Base-by-base conservation (phyloP, 1,284 basidiomycete genomes). In the Cerrena zonata region DNA sequence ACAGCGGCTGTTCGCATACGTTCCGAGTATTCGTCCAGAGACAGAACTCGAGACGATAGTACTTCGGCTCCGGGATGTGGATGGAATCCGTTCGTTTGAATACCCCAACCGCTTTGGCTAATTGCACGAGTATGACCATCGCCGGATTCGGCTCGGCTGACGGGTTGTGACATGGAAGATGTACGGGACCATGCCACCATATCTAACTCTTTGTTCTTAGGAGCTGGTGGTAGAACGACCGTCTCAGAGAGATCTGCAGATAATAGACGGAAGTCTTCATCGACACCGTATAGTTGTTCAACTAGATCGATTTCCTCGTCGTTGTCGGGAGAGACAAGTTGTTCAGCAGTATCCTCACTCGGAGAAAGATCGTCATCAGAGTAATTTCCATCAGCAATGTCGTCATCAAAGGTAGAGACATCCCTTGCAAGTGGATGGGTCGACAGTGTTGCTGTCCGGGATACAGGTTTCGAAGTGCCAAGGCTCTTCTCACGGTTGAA, bases 1-100 rank as follows among this genome's bases (percentile, higher is more conserved):
- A 99, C 87, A 2, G 96, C 95, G 1, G 95, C 95, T 10, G 94
- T 98, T 13, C 92, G 85, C 95, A 99, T 99, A 40, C 95, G 83
- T 61, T 97, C 91, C 0, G 95, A 95, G 65, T 99, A 99, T 60
- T 99, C 95, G 62, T 99, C 94, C 25, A 99, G 73, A 1, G 86
- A 86, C 2, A 76, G 55, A n/a, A 63, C 56, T 23, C 58, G 61
- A 51, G 24, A 48, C 50, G 25, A 52, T 47, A 40, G 50, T 49
- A 2, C 48, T 34, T 49, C 56, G 45, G 12, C 27, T 22, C 24
- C 40, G 13, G 19, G 41, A 22, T 23, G 19, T 13, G 41, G n/a
- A 19, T 22, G 18, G 13, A 22, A 23, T 5, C 19, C 18, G 15
- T 42, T 42, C 11, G 24, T 13, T 13, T 19, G 11, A 23, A 13